phyloP scores from a whole-genome alignment of 2,329 filamentous ascomycete genomes.

The Penicillium sp. region DNA sequence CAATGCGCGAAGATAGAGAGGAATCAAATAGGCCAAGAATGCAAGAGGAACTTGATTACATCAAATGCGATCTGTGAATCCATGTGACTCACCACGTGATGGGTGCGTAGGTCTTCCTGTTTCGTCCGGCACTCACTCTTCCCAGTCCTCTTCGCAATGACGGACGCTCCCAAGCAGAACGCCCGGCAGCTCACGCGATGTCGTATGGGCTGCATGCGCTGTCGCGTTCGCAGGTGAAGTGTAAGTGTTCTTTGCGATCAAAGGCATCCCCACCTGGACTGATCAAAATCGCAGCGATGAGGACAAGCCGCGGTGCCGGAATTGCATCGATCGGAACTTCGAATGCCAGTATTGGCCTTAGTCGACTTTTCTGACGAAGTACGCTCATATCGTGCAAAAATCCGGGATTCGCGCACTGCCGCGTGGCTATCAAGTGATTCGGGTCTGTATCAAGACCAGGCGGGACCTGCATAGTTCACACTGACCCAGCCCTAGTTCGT shows the following conservation, averaged over 20 bases:
- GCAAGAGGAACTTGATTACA: no score
- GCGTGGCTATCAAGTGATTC: slow-evolving; percentile 21
- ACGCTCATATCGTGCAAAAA: slow-evolving; percentile 43
- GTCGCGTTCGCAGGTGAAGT: slow-evolving; percentile 50
- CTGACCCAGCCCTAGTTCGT: slow-evolving; percentile 23
- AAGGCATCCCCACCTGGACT: background rate
- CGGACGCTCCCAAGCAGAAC: slow-evolving; percentile 10
- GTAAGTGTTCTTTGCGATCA: slow-evolving; percentile 28
- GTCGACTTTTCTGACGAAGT: slow-evolving; percentile 51
- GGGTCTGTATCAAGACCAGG: slow-evolving; percentile 11
- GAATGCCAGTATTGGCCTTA: slow-evolving; percentile 51
- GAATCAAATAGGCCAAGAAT: no score
- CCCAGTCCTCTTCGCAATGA: slow-evolving; percentile 8
- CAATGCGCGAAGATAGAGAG: no score
- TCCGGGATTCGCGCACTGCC: slow-evolving; percentile 11
- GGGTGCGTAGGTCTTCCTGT: slow-evolving; percentile 21
- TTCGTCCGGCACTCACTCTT: slow-evolving; percentile 7
- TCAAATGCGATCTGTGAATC: no score
- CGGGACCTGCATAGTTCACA: background rate
- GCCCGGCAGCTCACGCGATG: slow-evolving; percentile 20
- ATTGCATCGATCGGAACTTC: slow-evolving; percentile 48
- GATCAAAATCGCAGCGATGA: slow-evolving; percentile 44
- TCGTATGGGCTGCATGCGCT: slow-evolving; percentile 50
- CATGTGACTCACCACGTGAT: no score
- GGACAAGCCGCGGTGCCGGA: slow-evolving; percentile 49